Base-by-base conservation (phyloP, 2,329 filamentous ascomycete species). In the Diaporthe longicolla region DNA sequence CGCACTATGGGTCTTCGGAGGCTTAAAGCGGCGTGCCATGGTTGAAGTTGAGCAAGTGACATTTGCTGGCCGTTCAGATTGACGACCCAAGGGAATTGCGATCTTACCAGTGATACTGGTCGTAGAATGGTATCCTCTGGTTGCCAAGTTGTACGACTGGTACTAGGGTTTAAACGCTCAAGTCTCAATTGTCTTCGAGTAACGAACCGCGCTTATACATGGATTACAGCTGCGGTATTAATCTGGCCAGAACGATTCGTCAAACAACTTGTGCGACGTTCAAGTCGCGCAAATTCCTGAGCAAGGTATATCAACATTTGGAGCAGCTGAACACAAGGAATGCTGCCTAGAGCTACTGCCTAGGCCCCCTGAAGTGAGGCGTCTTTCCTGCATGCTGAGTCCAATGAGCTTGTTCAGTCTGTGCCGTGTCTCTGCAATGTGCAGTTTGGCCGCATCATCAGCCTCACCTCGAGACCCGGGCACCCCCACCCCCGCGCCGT, bases 361-460 rank as follows among this genome's bases (percentile, higher is more conserved):
- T 19, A 24, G 9, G 19, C 13, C 50, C 29, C 24, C 2, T 37
- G 29, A 26, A 52, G 45, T n/a, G 63, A 52, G 63, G 63, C 63
- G 63, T 21, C n/a, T 29, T 68, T 54, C 48, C 48, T 40, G 48
- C 48, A 32, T 15, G 29, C 32, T 21, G 45, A 68, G 45, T 26
- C 63, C 63, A 68, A 68, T 68, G 32, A 21, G 45, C n/a, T 8
- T 40, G 21, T 52, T 24, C 29, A n/a, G 26, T 40, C 17, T 54
- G 48, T 29, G 63, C 52, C 63, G 32, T 54, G 63, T 68, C 9
- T 68, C 63, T 54, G 63, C 63, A 68, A 68, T 37, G 26, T 40
- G 63, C 63, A 68, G 7, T 68, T 68, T 54, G 32, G 63, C 63
- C 45, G 19, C 63, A 40, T 54, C 63, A 32, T 68, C 63, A 68